Evolutionary conservation across 495 filamentous ascomycete genomes (phyloP), one percentile per base, ranked within the genome.

Genomic region (Aspergillus saccharolyticus): DNA sequence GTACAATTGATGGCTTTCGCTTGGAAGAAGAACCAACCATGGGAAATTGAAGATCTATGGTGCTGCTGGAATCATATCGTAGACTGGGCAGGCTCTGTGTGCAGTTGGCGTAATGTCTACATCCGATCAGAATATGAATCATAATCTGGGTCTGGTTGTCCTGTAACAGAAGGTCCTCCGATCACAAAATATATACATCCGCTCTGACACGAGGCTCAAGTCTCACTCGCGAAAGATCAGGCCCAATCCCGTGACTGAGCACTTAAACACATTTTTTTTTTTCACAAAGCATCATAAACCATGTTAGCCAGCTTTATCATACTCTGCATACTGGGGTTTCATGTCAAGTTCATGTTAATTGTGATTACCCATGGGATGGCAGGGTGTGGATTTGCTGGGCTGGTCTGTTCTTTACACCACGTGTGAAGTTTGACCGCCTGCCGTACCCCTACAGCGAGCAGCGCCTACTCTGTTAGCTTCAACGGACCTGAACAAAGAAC

Each of bases 371-470:
- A 9, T 28, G 33, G 14, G 33, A n/a, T 60, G 57, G n/a, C n/a
- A 53, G 14, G 48, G 53, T 42, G 53, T 22, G 30, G 52, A 30
- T 50, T n/a, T 28, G 9, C 25, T 59, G 16, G 54, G 64, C 61
- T 57, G 66, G 65, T 70, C 63, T 65, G 62, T 63, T 52, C 60
- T n/a, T n/a, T 50, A 65, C 59, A 57, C 67, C 69, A 72, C 69
- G 69, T 72, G 65, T 63, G 56, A 65, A 64, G 62, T 57, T 70
- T 69, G 63, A 66, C 69, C 64, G 63, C 63, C 61, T 57, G 52
- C 19, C 19, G 1, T 10, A 21, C 22, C 10, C 47, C 9, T 50
- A 1, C 15, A 24, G 6, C 12, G 19, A n/a, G n/a, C n/a, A n/a
- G n/a, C n/a, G n/a, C n/a, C n/a, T n/a, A n/a, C n/a, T n/a, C n/a